A percentile compares a stretch with the other conserved stretches of the same genome.
Evolutionary conservation across 208 protist species (phyloP).

Genomic region (Phytomonas sp.): DNA sequence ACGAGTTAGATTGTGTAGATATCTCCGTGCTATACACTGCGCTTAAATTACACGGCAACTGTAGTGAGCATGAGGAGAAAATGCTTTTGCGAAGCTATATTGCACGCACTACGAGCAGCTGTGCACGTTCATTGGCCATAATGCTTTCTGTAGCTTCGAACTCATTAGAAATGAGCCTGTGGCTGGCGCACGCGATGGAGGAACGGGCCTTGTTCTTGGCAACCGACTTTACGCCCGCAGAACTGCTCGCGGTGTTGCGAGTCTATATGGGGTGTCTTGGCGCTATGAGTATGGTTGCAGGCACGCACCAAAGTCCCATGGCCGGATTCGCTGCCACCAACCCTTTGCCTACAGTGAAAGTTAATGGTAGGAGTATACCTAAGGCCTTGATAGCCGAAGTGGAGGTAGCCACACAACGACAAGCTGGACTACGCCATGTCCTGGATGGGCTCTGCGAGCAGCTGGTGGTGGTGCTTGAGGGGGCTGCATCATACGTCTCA

Average conservation of each 20-base stretch:
- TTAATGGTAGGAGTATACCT: background rate
- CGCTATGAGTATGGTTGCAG: slow-evolving; percentile 24
- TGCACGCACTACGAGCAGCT: slow-evolving; percentile 21
- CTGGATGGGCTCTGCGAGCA: slow-evolving; percentile 49
- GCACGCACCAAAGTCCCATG: background rate
- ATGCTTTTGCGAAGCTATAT: slow-evolving; percentile 31
- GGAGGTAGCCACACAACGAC: slow-evolving; percentile 36
- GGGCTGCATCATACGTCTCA: slow-evolving; percentile 52
- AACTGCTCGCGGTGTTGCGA: slow-evolving; percentile 68
- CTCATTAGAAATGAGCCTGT: slow-evolving; percentile 19
- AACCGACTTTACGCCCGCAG: slow-evolving; percentile 65
- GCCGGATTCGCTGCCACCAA: background rate
- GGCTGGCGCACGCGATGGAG: slow-evolving; percentile 43
- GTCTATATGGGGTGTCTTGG: slow-evolving; percentile 47
- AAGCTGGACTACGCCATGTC: slow-evolving; percentile 32
- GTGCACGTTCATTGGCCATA: slow-evolving; percentile 62
- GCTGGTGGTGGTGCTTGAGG: slow-evolving; percentile 38
- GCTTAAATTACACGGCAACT: slow-evolving; percentile 17
- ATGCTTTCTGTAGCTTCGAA: slow-evolving; percentile 42
- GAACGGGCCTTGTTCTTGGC: slow-evolving; percentile 64
- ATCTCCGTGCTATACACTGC: slow-evolving; percentile 61
- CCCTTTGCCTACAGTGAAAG: background rate
- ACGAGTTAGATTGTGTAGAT: slow-evolving; percentile 49
- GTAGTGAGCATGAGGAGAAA: slow-evolving; percentile 18
- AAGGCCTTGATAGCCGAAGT: slow-evolving; percentile 10